Conservation (phyloP, 768 basidiomycete genomes). For the Psilocybe azurescens region DNA sequence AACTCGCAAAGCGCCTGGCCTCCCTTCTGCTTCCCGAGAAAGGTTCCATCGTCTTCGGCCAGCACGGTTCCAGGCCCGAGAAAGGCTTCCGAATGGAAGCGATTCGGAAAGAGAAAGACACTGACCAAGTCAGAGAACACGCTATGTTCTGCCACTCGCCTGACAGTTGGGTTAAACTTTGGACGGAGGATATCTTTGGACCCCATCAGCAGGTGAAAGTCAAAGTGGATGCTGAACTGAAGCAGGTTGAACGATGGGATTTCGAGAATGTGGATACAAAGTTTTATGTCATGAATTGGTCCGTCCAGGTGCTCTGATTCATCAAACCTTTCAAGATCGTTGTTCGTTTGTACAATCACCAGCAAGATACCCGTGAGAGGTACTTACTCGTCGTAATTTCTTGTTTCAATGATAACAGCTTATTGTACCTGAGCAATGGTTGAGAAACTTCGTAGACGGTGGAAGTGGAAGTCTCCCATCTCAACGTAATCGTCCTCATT, state of each 20-base stretch:
- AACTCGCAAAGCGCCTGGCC: conserved; percentile 34
- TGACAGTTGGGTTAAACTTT: conserved; percentile 40
- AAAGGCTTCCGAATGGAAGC: conserved; percentile 30
- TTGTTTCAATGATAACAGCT: too few species aligned
- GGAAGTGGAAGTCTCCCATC: too few species aligned
- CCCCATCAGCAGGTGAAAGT: conserved; percentile 13
- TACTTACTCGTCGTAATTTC: too few species aligned
- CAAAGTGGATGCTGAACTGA: conserved; percentile 21
- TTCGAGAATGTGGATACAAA: background rate
- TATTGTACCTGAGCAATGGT: too few species aligned
- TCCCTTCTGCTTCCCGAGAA: conserved; percentile 36
- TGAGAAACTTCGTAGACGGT: too few species aligned
- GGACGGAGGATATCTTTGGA: conserved; percentile 39
- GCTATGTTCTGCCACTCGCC: conserved; percentile 45
- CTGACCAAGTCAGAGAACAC: background rate
- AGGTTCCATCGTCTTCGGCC: conserved; percentile 41
- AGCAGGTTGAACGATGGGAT: conserved; percentile 7
- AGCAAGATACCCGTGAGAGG: too few species aligned
- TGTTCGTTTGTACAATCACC: too few species aligned
- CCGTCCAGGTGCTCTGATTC: conserved; percentile 9
- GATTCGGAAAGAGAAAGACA: background rate
- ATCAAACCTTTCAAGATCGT: too few species aligned
- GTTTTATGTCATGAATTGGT: conserved; percentile 22
- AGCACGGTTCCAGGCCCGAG: conserved; percentile 39
- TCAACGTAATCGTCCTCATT: too few species aligned